Conservation (phyloP, 1,284 basidiomycete species). For the Heimioporus retisporus region DNA sequence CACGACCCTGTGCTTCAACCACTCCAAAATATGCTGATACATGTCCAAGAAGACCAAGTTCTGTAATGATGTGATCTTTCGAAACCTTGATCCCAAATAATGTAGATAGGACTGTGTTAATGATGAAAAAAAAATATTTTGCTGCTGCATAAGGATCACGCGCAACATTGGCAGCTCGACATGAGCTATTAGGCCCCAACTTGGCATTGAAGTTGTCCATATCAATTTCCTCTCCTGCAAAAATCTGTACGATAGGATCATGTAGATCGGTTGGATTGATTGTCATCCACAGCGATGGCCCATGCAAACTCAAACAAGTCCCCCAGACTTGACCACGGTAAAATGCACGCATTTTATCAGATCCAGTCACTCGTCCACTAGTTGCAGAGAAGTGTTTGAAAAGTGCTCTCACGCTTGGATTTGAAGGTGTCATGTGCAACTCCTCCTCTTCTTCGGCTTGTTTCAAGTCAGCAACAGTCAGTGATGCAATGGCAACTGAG, state of each 20-base stretch:
- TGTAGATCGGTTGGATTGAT: conserved; percentile 47
- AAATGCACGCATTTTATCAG: conserved; percentile 11
- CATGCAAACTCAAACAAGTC: background rate
- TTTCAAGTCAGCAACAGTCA: conserved; percentile 25
- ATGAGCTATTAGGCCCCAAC: background rate
- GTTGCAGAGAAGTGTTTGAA: conserved; percentile 19
- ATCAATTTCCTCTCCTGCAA: conserved; percentile 47
- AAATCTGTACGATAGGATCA: conserved; percentile 46
- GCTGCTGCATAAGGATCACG: conserved; percentile 46
- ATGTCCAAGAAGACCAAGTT: conserved; percentile 17
- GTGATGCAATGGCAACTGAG: conserved; percentile 3
- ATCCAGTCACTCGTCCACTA: conserved; percentile 16
- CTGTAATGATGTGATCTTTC: conserved; percentile 30
- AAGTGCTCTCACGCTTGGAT: conserved; percentile 18
- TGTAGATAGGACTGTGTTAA: conserved; percentile 30
- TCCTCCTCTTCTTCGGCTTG: conserved; percentile 30
- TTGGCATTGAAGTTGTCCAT: conserved; percentile 33
- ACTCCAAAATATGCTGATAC: conserved; percentile 26
- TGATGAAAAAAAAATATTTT: conserved; percentile 45
- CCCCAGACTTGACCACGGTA: conserved; percentile 26
- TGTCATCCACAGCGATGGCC: conserved; percentile 17
- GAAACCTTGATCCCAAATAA: conserved; percentile 35
- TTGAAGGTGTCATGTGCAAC: conserved; percentile 3
- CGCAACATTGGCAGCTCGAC: conserved; percentile 37
- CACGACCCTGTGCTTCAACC: conserved; percentile 36